Evolutionary conservation across 2,329 filamentous ascomycete genomes (phyloP).

Genomic region (Aspergillus alliaceus): DNA sequence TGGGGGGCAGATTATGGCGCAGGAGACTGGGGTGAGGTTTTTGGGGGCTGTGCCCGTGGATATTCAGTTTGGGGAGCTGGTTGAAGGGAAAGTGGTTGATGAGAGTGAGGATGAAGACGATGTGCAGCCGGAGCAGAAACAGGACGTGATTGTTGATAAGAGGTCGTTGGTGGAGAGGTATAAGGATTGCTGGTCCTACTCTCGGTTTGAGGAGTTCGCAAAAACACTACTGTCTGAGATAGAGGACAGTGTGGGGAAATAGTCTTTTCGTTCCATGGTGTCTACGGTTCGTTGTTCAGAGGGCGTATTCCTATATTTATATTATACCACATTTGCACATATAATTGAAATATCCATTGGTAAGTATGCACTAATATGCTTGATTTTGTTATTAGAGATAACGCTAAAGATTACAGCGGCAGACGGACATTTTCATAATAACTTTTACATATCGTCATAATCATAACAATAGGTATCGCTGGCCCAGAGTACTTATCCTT

Average conservation of each 20-base stretch:
- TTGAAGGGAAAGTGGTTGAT: constrained; percentile 60
- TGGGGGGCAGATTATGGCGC: constrained; percentile 84
- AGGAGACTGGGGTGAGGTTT: constrained; percentile 80
- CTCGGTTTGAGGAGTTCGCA: constrained; percentile 44
- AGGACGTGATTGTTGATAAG: constrained; percentile 22
- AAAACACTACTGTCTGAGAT: constrained; percentile 31
- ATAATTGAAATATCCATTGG: background rate
- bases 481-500: background rate
- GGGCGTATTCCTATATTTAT: background rate
- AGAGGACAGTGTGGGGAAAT: constrained; percentile 18
- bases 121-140: constrained; percentile 7
- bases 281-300: background rate
- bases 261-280: background rate
- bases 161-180: constrained; percentile 45
- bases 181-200: constrained; percentile 44
- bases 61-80: constrained; percentile 81
- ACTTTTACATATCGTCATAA: background rate
- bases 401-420: background rate
- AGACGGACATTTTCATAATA: background rate
- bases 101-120: constrained; percentile 25
- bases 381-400: background rate
- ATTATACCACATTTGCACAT: constrained; percentile 1
- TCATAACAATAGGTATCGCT: background rate
- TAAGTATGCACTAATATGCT: background rate
- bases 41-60: constrained; percentile 88